A percentile compares a stretch with the other conserved stretches of the same genome.
Conservation (phyloP, 2,329 filamentous ascomycete genomes). For the Verticillium tricorpus region DNA sequence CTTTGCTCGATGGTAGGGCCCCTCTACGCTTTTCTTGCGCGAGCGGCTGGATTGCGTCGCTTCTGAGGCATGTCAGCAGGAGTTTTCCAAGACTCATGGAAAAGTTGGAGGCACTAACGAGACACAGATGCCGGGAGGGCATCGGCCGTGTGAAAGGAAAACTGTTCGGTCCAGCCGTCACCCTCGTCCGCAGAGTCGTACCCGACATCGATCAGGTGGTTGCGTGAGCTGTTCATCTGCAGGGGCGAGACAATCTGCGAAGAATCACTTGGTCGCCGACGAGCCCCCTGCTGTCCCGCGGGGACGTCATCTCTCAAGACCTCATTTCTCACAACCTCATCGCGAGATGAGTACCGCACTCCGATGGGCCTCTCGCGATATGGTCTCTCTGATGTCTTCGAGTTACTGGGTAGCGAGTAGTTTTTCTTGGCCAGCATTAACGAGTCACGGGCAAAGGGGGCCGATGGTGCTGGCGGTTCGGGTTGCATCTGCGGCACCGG, state of each 20-base stretch:
- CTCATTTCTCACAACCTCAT: not conserved
- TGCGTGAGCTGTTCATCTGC: not conserved
- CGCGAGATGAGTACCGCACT: not conserved
- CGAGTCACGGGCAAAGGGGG: conserved; percentile 15
- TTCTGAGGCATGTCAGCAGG: not conserved
- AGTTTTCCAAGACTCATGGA: not conserved
- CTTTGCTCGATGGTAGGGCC: conserved; percentile 14
- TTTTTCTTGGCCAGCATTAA: conserved; percentile 16
- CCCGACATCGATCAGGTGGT: not conserved
- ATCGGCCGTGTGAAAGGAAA: not conserved
- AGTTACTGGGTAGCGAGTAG: conserved; percentile 11
- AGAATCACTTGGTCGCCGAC: not conserved
- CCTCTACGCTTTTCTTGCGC: conserved; percentile 8
- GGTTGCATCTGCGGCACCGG: conserved; percentile 5
- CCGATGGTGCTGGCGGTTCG: conserved; percentile 4
- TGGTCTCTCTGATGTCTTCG: not conserved
- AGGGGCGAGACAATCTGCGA: not conserved
- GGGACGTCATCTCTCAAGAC: not conserved
- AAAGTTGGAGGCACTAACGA: not conserved
- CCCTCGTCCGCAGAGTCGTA: not conserved
- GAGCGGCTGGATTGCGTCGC: conserved; percentile 3
- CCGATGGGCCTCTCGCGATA: not conserved
- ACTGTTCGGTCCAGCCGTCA: not conserved
- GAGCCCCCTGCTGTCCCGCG: not conserved
- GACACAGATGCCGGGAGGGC: not conserved